These are phyloP conservation scores for Lachancea cidri DNA, from an alignment of 805 yeast species.

Conservation along the genomic window DNA sequence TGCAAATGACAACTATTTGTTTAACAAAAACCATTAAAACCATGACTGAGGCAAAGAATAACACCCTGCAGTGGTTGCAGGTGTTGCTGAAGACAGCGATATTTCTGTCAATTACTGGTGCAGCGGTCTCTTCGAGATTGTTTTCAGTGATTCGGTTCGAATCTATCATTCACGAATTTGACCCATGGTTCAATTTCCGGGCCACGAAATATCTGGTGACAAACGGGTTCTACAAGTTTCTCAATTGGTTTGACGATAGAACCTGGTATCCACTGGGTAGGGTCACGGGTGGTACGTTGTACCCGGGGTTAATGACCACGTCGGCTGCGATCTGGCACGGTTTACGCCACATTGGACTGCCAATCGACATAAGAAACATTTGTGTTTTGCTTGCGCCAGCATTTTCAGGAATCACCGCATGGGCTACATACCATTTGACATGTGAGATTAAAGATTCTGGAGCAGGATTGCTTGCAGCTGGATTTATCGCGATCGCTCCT, in stretches of 20 bases:
- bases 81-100: conserved; percentile 52
- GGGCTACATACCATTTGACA: conserved; percentile 82
- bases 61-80: conserved; percentile 17
- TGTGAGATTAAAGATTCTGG: conserved; percentile 83
- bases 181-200: conserved; percentile 93
- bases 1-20: background rate
- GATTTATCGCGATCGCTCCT: conserved; percentile 96
- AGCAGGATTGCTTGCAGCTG: conserved; percentile 89
- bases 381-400: conserved; percentile 97
- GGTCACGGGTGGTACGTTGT: conserved; percentile 97
- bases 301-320: conserved; percentile 98
- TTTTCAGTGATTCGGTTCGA: conserved; percentile 97
- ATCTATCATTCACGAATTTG: conserved; percentile 95
- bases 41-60: conserved; percentile 5
- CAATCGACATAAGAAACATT: conserved; percentile 90
- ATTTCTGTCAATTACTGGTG: conserved; percentile 76
- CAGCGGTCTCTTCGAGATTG: conserved; percentile 86
- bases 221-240: conserved; percentile 80
- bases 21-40: background rate
- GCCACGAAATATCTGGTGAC: conserved; percentile 90
- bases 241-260: conserved; percentile 98
- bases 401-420: conserved; percentile 87
- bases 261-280: conserved; percentile 99
- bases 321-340: conserved; percentile 84
- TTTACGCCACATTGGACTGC: conserved; percentile 61